Evolutionary conservation across 2,329 filamentous ascomycete genomes (phyloP).

Genomic region (Tolypocladium amazonense): DNA sequence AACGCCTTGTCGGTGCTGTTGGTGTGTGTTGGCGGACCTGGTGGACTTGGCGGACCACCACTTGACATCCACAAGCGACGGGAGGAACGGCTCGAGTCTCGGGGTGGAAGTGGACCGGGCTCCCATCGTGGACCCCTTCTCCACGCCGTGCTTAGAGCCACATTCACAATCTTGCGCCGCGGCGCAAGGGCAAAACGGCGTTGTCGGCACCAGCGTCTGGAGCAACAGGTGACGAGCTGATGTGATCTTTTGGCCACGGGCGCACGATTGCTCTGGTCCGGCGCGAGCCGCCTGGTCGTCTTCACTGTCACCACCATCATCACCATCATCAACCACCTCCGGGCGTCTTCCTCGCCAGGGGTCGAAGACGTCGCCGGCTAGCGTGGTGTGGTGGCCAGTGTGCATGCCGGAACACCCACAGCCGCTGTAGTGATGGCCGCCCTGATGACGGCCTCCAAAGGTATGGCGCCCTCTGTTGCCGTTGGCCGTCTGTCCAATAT

Average conservation of each 20-base stretch:
- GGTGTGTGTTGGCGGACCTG: neutral
- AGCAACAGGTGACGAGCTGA: neutral
- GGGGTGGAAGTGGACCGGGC: neutral
- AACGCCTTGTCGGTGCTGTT: neutral
- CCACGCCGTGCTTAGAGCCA: neutral
- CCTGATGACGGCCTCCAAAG: neutral
- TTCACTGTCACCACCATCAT: neutral
- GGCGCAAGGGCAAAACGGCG: neutral
- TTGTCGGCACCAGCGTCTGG: neutral
- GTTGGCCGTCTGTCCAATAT: neutral
- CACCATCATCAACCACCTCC: neutral
- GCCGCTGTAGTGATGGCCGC: neutral
- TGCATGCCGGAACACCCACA: neutral
- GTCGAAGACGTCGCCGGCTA: neutral
- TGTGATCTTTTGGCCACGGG: neutral
- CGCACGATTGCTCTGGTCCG: neutral
- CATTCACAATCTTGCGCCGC: neutral
- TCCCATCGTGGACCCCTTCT: neutral
- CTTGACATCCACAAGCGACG: neutral
- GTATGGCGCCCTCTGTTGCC: neutral
- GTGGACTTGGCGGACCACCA: neutral
- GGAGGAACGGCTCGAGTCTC: constrained; percentile 2
- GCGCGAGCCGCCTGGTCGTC: neutral
- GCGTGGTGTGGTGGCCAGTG: neutral
- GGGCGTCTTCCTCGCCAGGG: neutral